These are phyloP conservation scores for Rhodotorula kratochvilovae DNA, from an alignment of 768 basidiomycete species.

Conservation along the genomic window DNA sequence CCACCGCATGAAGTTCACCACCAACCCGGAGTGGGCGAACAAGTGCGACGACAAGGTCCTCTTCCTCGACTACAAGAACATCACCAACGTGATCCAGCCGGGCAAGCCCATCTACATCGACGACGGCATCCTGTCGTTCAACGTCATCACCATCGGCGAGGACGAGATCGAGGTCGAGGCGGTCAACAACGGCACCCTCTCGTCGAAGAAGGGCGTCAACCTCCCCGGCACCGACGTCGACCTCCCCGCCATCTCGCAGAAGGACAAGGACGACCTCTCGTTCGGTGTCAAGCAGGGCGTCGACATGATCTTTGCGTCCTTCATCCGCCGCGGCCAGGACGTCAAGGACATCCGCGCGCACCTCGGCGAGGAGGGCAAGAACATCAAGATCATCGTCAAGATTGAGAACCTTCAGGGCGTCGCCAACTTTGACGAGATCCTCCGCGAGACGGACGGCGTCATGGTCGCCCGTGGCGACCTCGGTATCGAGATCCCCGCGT, in stretches of 20 bases:
- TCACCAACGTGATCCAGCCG: constrained; percentile 91
- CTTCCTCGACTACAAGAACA: constrained; percentile 91
- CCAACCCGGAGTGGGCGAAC: constrained; percentile 74
- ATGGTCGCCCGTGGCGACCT: constrained; percentile 99
- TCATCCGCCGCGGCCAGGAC: constrained; percentile 92
- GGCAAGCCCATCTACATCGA: constrained; percentile 97
- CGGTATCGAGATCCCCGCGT: constrained; percentile 99
- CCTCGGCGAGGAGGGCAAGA: constrained; percentile 88
- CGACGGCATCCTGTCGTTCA: constrained; percentile 61
- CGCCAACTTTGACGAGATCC: constrained; percentile 96
- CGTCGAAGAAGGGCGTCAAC: constrained; percentile 98
- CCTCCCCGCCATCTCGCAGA: constrained; percentile 91
- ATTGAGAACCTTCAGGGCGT: constrained; percentile 99
- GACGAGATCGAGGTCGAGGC: constrained; percentile 80
- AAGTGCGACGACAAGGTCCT: constrained; percentile 75
- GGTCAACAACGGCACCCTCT: constrained; percentile 87
- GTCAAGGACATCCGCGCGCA: constrained; percentile 88
- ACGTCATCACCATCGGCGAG: constrained; percentile 39
- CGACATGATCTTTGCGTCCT: constrained; percentile 99
- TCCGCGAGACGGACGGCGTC: constrained; percentile 91
- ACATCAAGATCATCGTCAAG: constrained; percentile 98
- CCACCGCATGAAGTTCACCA: constrained; percentile 87
- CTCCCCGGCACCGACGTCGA: constrained; percentile 97
- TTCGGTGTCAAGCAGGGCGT: constrained; percentile 97
- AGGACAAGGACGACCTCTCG: constrained; percentile 90